phyloP scores from a whole-genome alignment of 1,139 yeast species.

The Candida tetrigidarum region DNA sequence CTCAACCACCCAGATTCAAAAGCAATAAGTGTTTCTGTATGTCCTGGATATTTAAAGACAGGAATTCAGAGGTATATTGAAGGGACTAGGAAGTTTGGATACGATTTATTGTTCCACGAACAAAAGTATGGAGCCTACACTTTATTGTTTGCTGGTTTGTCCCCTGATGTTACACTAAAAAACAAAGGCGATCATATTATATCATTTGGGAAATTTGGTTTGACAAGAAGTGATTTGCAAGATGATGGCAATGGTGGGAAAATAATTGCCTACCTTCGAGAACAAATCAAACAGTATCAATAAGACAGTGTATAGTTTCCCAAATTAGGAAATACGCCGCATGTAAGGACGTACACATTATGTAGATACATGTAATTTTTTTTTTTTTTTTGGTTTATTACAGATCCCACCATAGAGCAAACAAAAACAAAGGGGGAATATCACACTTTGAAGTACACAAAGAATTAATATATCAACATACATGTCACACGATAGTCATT shows the following conservation, averaged over 20 bases:
- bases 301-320: neutral
- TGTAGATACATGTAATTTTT: no score
- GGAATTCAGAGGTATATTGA: constrained; percentile 40
- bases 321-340: constrained; percentile 2
- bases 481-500: constrained; percentile 3
- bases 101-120: constrained; percentile 4
- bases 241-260: constrained; percentile 7
- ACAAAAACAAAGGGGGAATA: neutral
- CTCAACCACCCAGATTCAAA: constrained; percentile 38
- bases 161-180: constrained; percentile 12
- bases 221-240: constrained; percentile 10
- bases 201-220: constrained; percentile 13
- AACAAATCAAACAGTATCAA: constrained; percentile 10
- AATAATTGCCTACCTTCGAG: constrained; percentile 11
- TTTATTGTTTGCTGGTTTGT: constrained; percentile 23
- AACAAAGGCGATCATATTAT: constrained; percentile 12
- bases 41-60: constrained; percentile 52
- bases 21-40: constrained; percentile 36
- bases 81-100: constrained; percentile 8
- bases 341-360: neutral
- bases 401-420: no score
- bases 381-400: neutral
- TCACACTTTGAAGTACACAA: neutral
- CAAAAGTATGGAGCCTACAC: constrained; percentile 23
- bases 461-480: neutral